Percentiles rank a stretch among this genome's conserved stretches.
phyloP scores from a whole-genome alignment of 177 flowering plant species.

The Tripterygium wilfordii region DNA sequence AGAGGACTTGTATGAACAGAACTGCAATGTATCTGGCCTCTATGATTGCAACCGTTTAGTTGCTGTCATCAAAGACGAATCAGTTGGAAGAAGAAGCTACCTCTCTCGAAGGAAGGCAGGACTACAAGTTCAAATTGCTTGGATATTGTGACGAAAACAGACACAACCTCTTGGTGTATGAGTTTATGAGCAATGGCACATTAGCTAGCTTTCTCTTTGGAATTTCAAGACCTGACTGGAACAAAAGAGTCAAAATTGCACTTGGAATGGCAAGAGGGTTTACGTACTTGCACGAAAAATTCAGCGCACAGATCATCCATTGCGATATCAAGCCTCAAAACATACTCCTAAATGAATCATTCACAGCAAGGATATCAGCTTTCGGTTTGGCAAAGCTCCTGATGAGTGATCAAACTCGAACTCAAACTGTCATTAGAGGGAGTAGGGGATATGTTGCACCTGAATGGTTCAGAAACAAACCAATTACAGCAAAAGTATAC shows the following conservation, averaged over 20 bases:
- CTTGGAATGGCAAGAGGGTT: constrained; percentile 8
- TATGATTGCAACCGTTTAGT: constrained; percentile 1
- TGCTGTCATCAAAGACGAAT: neutral
- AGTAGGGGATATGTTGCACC: too few relatives aligned
- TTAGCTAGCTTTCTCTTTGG: constrained; percentile 8
- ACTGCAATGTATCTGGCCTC: neutral
- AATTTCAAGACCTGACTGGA: neutral
- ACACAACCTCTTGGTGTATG: constrained; percentile 7
- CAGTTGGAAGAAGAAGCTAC: constrained; percentile 3
- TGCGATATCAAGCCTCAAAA: too few relatives aligned
- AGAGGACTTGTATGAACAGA: too few relatives aligned
- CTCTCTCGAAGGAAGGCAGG: neutral
- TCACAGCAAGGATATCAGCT: too few relatives aligned
- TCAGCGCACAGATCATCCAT: constrained; percentile 8
- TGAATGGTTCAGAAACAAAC: too few relatives aligned
- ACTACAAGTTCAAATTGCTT: neutral
- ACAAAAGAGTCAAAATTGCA: neutral
- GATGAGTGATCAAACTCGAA: too few relatives aligned
- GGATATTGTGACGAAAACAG: constrained; percentile 5
- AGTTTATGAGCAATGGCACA: constrained; percentile 10
- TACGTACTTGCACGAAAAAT: constrained; percentile 4
- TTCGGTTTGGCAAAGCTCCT: too few relatives aligned
- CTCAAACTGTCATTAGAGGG: too few relatives aligned
- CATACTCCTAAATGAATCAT: too few relatives aligned
- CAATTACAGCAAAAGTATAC: too few relatives aligned